Percentiles rank a stretch among this genome's conserved stretches.
Evolutionary conservation across 1,284 basidiomycete species (phyloP).

Genomic region (Phylloboletellus chloephorus): DNA sequence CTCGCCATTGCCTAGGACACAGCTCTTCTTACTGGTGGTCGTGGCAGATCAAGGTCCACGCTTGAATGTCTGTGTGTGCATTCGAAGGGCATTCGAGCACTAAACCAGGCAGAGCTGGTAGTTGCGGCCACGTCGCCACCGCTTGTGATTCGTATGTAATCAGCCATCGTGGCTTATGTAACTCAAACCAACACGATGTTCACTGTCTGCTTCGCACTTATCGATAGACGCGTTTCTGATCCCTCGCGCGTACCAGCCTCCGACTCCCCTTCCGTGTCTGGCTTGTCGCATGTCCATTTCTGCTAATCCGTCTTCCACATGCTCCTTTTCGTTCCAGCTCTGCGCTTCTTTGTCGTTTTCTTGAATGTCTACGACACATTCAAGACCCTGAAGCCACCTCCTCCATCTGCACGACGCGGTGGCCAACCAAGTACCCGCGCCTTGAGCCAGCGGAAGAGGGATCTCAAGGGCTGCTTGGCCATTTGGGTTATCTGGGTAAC

Average conservation of each 20-base stretch:
- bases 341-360: conserved; percentile 65
- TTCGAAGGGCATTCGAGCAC: too few relatives aligned
- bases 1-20: too few relatives aligned
- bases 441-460: conserved; percentile 66
- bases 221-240: conserved; percentile 16
- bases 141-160: too few relatives aligned
- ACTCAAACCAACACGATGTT: conserved; percentile 15
- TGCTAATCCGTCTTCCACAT: conserved; percentile 34
- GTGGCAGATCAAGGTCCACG: too few relatives aligned
- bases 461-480: conserved; percentile 75
- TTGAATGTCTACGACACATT: conserved; percentile 77
- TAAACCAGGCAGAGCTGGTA: too few relatives aligned
- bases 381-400: conserved; percentile 69
- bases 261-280: conserved; percentile 1
- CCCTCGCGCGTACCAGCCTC: conserved; percentile 1
- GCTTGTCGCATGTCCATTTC: conserved; percentile 10
- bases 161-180: conserved; percentile 22
- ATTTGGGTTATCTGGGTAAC: conserved; percentile 81
- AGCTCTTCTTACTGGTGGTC: too few relatives aligned
- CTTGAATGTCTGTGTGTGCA: too few relatives aligned
- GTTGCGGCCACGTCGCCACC: too few relatives aligned
- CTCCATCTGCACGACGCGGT: conserved; percentile 52
- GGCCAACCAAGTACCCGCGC: conserved; percentile 61
- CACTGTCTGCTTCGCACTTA: conserved; percentile 11
- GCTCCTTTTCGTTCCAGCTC: conserved; percentile 62